These are phyloP conservation scores for Benincasa hispida DNA, from an alignment of 306 rosid species.

Conservation along the genomic window DNA sequence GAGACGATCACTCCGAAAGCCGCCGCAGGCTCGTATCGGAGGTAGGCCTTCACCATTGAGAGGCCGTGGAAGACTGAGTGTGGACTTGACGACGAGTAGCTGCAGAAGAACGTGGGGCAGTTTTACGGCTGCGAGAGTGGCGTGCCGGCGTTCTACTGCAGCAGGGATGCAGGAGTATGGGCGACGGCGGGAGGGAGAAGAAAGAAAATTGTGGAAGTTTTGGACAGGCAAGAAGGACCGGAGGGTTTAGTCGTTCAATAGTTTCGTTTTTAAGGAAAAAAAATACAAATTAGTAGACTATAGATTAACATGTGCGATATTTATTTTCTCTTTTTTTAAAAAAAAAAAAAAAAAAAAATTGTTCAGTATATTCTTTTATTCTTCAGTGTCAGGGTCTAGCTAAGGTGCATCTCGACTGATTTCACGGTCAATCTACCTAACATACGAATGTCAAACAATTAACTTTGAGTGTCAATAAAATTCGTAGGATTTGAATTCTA, in stretches of 20 bases:
- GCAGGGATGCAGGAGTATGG: neutral
- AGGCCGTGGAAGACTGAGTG: neutral
- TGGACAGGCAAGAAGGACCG: neutral
- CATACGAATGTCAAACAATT: too few species aligned
- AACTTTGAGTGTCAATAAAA: too few species aligned
- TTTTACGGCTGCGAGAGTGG: neutral
- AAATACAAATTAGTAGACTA: too few species aligned
- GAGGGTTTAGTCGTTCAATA: neutral
- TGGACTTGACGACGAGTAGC: neutral
- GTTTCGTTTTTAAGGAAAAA: too few species aligned
- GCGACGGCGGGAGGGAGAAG: neutral
- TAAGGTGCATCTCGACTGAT: too few species aligned
- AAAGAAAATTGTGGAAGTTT: neutral
- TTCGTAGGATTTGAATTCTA: too few species aligned
- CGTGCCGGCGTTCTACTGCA: neutral
- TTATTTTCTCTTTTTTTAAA: too few species aligned
- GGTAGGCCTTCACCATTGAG: slow-evolving; percentile 82
- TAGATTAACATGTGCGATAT: too few species aligned
- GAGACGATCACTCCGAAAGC: slow-evolving; percentile 77
- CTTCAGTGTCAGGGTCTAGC: too few species aligned
- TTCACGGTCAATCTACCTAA: too few species aligned
- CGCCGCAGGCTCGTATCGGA: slow-evolving; percentile 69
- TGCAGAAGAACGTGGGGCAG: neutral
- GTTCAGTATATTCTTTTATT: too few species aligned
- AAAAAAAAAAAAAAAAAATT: too few species aligned